Conservation (phyloP, 495 filamentous ascomycete species). For the Aspergillus panamensis region DNA sequence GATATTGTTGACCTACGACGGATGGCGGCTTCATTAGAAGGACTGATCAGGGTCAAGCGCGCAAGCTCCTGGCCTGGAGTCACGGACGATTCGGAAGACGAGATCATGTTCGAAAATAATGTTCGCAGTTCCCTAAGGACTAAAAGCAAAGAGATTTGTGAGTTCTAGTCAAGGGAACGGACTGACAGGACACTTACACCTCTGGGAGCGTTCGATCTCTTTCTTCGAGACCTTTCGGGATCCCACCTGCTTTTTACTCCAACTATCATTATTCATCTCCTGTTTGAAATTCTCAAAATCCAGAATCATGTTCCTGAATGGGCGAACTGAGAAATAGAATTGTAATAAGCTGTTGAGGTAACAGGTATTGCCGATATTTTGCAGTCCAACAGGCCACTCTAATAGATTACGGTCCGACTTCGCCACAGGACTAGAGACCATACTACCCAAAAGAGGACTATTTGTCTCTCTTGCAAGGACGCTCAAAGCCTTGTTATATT, state of each 20-base stretch:
- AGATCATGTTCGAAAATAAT: constrained; percentile 71
- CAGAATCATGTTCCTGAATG: constrained; percentile 76
- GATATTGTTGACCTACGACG: constrained; percentile 54
- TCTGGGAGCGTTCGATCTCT: constrained; percentile 64
- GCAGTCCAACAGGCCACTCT: constrained; percentile 74
- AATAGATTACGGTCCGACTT: constrained; percentile 34
- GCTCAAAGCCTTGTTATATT: constrained; percentile 46
- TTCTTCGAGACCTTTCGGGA: constrained; percentile 53
- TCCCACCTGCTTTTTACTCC: constrained; percentile 64
- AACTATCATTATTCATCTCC: constrained; percentile 55
- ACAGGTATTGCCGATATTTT: constrained; percentile 95
- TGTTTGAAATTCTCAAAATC: constrained; percentile 65
- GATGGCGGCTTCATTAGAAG: constrained; percentile 54
- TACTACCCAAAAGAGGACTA: constrained; percentile 40
- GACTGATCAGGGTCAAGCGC: constrained; percentile 69
- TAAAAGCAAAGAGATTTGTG: constrained; percentile 24
- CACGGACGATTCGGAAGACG: constrained; percentile 48
- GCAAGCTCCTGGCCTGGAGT: constrained; percentile 76
- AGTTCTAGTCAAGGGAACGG: constrained; percentile 1
- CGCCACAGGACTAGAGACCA: constrained; percentile 31
- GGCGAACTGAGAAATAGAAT: constrained; percentile 86
- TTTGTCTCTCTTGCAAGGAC: constrained; percentile 50
- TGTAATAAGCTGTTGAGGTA: constrained; percentile 97
- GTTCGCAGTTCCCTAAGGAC: constrained; percentile 68
- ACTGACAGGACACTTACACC: constrained; percentile 53